Evolutionary conservation across 139 green algal species (phyloP), one percentile per base, ranked within the genome.

Genomic region (Closterium sp.): DNA sequence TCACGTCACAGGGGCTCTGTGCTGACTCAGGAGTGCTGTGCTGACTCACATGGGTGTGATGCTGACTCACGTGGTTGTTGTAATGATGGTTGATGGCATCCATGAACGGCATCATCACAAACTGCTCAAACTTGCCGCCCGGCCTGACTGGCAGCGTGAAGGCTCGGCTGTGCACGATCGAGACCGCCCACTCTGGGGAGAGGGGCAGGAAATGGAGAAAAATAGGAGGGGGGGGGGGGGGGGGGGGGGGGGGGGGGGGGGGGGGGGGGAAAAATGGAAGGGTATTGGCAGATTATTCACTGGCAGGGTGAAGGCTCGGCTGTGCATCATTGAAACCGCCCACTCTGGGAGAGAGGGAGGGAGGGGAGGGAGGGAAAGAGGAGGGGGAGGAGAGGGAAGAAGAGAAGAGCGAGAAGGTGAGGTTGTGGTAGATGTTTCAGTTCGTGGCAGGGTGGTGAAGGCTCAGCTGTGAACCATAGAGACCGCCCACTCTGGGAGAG

Each of bases 71-170:
- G 84, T 91, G 29, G 88, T 91, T 91, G 88, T 91, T 34, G 42
- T 91, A 84, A 30, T 91, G 88, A 38, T 91, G 88, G 42, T 91
- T 91, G 88, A 91, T 91, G 22, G 70, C 27, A 38, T 91, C 88
- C 88, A 91, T 91, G 88, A 91, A 91, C 27, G 88, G 88, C 88
- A 91, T 91, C 31, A 91, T 79, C 38, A 91, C 88, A 30, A 42
- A 91, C 28, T 84, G 28, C 38, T 91, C 38, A 84, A 85, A 91
- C 42, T 79, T 84, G 24, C 17, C 31, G 2, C 34, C 88, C 32
- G 27, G 19, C 27, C 30, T 27, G 31, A 91, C 88, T 38, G 88
- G 88, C 88, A 91, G 42, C 2, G 88, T 91, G 42, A 91, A 91
- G 6, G 88, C 88, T 4, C 88, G 88, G 88, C 88, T 91, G 31